Conservation (phyloP, 169 alveolate genomes). For the Plasmodium knowlesi region DNA sequence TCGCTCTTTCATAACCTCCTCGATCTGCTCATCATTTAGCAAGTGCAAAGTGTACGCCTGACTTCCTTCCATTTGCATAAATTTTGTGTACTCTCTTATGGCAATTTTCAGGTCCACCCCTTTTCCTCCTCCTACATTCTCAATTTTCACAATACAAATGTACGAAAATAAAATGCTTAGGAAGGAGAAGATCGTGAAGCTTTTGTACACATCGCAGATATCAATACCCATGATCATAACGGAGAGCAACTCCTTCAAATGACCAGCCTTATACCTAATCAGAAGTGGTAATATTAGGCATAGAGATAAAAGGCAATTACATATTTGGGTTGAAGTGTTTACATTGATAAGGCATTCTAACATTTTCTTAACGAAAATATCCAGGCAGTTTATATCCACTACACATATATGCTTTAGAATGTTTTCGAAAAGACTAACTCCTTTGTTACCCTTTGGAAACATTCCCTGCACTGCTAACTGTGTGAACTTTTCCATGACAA, state of each 20-base stretch:
- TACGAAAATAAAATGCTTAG: slow-evolving; percentile 61
- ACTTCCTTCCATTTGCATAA: neutral
- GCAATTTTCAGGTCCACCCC: neutral
- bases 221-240: slow-evolving; percentile 69
- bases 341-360: slow-evolving; percentile 51
- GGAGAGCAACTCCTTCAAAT: slow-evolving; percentile 41
- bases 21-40: slow-evolving; percentile 25
- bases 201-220: slow-evolving; percentile 68
- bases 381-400: slow-evolving; percentile 61
- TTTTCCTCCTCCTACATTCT: neutral
- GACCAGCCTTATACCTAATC: slow-evolving; percentile 34
- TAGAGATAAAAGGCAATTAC: slow-evolving; percentile 59
- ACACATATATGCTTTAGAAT: slow-evolving; percentile 61
- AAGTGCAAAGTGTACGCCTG: neutral
- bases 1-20: slow-evolving; percentile 12
- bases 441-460: slow-evolving; percentile 66
- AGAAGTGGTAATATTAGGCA: slow-evolving; percentile 65
- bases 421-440: slow-evolving; percentile 64
- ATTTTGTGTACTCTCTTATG: slow-evolving; percentile 20
- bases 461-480: slow-evolving; percentile 56
- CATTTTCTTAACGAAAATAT: slow-evolving; percentile 48
- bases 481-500: slow-evolving; percentile 50
- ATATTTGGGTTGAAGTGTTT: slow-evolving; percentile 60
- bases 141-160: slow-evolving; percentile 58
- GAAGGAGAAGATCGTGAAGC: slow-evolving; percentile 65